These are phyloP conservation scores for Chaetothyriales sp. DNA, from an alignment of 2,329 filamentous ascomycete species.

Conservation along the genomic window DNA sequence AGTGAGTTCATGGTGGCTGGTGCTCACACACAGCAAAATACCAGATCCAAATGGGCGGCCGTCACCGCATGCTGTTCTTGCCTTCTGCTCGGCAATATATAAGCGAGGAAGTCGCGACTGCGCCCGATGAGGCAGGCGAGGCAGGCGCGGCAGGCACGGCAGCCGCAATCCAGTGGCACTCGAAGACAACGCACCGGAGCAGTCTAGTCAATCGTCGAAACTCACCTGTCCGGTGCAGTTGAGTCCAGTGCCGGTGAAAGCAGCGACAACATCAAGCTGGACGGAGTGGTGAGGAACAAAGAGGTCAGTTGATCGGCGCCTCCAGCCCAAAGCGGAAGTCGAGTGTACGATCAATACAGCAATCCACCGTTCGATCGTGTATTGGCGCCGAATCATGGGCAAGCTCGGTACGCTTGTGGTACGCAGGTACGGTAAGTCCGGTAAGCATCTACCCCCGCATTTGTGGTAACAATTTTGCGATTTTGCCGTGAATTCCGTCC, in stretches of 20 bases:
- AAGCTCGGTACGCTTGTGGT: too few relatives aligned
- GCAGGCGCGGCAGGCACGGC: not conserved
- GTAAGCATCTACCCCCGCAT: too few relatives aligned
- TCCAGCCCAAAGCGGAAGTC: too few relatives aligned
- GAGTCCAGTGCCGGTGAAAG: not conserved
- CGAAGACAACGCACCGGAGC: not conserved
- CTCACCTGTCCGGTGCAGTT: not conserved
- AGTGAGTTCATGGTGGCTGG: slow-evolving; percentile 66
- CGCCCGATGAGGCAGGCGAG: not conserved
- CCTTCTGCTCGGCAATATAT: not conserved
- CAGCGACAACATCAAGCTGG: not conserved
- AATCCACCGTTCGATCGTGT: not conserved
- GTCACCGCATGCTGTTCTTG: not conserved
- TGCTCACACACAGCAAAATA: not conserved
- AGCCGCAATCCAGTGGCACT: not conserved
- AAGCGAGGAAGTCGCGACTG: not conserved
- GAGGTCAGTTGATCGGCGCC: not conserved
- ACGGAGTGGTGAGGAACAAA: not conserved
- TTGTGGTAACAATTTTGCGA: too few relatives aligned
- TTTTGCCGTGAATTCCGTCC: too few relatives aligned
- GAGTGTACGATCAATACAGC: not conserved
- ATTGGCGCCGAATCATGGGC: too few relatives aligned
- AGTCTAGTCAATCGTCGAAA: not conserved
- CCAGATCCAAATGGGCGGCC: not conserved
- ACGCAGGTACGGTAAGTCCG: too few relatives aligned